Evolutionary conservation across 1,139 yeast species (phyloP), one percentile per base, ranked within the genome.

Genomic region (Nakaseomyces uthaithaninus): DNA sequence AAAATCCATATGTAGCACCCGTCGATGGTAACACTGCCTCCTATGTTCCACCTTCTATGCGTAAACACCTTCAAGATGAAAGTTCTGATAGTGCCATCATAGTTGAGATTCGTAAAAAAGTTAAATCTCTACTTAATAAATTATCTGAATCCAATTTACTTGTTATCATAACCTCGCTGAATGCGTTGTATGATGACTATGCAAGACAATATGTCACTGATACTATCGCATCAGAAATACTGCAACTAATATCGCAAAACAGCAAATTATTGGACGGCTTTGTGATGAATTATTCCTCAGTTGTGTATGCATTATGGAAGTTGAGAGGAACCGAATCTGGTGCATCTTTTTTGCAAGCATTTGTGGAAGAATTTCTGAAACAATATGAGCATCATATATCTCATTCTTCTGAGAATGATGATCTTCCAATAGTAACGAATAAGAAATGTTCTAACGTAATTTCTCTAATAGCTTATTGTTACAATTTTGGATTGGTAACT

Each of bases 1-100:
- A 85, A 53, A 87, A 87, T 52, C 96, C 97, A 3, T 87, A 81
- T 54, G 77, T 83, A 31, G 95, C 97, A 0, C 94, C 95, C 2
- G 66, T 64, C 1, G 47, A 58, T 1, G 47, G 59, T 1, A 50
- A 50, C 33, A 33, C 54, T 18, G 42, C 44, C 2, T 53, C 57
- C 47, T 89, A 87, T 58, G 65, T 87, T 20, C 97, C 98, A 1
- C 97, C 96, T 0, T 86, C 94, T 0, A 62, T 84, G 44, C 72
- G 94, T 46, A 70, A 74, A 36, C 71, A 71, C 51, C 61, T 72
- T 58, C 66, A 76, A 14, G 64, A 60, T 35, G 54, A 52, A 11
- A 52, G 38, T 39, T 50, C 47, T 50, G 59, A 75, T 57, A 55
- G 80, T 5, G 80, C 75, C 44, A 78, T 73, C 38, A 57, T 69